Conservation (phyloP, 768 basidiomycete species). For the Panellus pusillus region DNA sequence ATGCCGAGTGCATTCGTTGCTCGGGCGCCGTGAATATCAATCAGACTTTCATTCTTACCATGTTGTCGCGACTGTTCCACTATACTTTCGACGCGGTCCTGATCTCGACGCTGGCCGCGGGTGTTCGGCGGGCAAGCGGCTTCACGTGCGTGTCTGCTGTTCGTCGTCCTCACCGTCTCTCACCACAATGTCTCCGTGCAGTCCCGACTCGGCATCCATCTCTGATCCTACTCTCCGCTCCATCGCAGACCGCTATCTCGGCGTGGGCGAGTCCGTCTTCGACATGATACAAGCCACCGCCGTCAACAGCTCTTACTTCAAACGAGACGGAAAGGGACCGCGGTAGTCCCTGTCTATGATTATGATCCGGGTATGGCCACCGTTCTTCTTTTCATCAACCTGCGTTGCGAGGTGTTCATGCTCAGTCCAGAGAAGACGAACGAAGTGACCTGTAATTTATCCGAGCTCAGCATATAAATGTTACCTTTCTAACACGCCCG, state of each 20-base stretch:
- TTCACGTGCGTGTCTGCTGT: slow-evolving; percentile 62
- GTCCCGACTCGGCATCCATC: slow-evolving; percentile 67
- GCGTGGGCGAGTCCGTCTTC: slow-evolving; percentile 87
- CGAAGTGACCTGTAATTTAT: slow-evolving; percentile 16
- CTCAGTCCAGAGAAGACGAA: background rate
- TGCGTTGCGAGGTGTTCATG: background rate
- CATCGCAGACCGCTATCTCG: slow-evolving; percentile 78
- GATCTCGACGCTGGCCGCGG: slow-evolving; percentile 86
- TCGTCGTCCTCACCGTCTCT: background rate
- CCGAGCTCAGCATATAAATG: slow-evolving; percentile 4
- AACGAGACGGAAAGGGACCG: slow-evolving; percentile 44
- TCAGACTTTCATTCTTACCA: no score
- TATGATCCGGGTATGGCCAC: background rate
- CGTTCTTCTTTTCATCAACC: background rate
- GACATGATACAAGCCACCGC: slow-evolving; percentile 80
- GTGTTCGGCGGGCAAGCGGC: slow-evolving; percentile 87
- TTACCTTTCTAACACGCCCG: background rate
- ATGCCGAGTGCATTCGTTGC: background rate
- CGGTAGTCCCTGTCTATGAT: slow-evolving; percentile 26
- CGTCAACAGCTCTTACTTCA: slow-evolving; percentile 87
- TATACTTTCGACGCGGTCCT: slow-evolving; percentile 84
- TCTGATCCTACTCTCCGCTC: slow-evolving; percentile 76
- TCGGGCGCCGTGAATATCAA: background rate
- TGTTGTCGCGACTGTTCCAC: slow-evolving; percentile 55
- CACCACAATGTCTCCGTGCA: slow-evolving; percentile 27